Conservation (phyloP, 768 basidiomycete species). For the Trametopsis cervina region DNA sequence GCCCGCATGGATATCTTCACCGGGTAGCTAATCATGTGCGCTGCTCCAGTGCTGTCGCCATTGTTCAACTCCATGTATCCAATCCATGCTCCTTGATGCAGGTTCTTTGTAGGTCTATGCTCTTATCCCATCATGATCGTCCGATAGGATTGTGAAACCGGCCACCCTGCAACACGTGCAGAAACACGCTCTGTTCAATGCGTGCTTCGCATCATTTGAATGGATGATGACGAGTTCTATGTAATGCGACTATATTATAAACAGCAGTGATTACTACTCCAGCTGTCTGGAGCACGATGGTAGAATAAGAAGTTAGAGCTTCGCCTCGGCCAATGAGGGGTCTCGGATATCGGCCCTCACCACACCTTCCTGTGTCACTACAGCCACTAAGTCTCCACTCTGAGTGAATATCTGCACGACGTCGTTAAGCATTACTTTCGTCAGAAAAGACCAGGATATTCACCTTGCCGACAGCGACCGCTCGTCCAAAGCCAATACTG, state of each 20-base stretch:
- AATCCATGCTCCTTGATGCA: background rate
- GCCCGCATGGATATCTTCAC: background rate
- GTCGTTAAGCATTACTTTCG: conserved; percentile 2
- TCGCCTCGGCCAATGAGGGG: conserved; percentile 17
- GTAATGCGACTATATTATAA: too few species aligned
- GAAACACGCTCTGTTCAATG: too few species aligned
- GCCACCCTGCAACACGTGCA: too few species aligned
- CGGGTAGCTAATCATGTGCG: background rate
- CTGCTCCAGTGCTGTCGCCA: background rate
- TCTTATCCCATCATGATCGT: background rate
- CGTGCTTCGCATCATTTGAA: too few species aligned
- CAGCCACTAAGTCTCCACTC: conserved; percentile 60
- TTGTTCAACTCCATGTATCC: conserved; percentile 3
- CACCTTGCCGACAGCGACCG: conserved; percentile 65
- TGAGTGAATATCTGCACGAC: conserved; percentile 57
- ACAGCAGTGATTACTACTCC: too few species aligned
- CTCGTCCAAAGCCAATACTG: conserved; percentile 57
- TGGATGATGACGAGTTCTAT: too few species aligned
- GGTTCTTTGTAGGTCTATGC: conserved; percentile 6
- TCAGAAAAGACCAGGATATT: conserved; percentile 18
- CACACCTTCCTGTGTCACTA: conserved; percentile 76
- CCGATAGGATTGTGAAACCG: background rate
- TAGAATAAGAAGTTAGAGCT: too few species aligned
- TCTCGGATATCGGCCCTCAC: conserved; percentile 37
- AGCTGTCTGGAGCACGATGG: too few species aligned